Evolutionary conservation across 129 eudicot genomes (phyloP).

Genomic region (Lonicera japonica): DNA sequence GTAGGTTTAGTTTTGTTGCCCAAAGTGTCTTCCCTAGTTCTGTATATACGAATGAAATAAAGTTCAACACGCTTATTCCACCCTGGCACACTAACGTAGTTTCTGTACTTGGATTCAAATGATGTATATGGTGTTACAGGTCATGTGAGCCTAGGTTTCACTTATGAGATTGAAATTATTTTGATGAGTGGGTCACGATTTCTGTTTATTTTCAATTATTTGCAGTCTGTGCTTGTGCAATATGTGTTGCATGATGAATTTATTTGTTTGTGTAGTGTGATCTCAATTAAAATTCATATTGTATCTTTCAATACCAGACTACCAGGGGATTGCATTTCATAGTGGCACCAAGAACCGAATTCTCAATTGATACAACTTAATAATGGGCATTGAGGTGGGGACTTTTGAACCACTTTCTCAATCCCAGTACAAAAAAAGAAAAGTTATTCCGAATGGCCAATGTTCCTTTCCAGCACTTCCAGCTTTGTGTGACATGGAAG

Average conservation of each 20-base stretch:
- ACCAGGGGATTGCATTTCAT: constrained; percentile 24
- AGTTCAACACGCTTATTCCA: not conserved
- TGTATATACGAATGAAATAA: too few species aligned
- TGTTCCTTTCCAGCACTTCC: constrained; percentile 18
- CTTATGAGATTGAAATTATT: too few species aligned
- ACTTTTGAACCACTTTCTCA: constrained; percentile 11
- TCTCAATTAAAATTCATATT: not conserved
- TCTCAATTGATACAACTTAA: constrained; percentile 1
- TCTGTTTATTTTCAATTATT: not conserved
- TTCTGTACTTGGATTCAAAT: not conserved
- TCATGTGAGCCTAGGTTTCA: not conserved
- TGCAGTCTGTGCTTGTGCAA: not conserved
- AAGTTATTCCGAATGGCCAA: constrained; percentile 29
- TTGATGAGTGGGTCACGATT: not conserved
- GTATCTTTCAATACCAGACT: not conserved
- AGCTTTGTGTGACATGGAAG: constrained; percentile 17
- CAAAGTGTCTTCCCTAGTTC: not conserved
- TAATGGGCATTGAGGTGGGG: constrained; percentile 46
- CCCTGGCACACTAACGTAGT: not conserved
- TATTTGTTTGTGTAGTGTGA: not conserved
- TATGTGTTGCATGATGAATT: not conserved
- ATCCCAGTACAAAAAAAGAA: constrained; percentile 60
- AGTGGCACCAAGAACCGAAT: constrained; percentile 10
- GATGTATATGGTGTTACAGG: not conserved
- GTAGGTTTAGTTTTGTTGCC: not conserved